Conservation (phyloP, 495 filamentous ascomycete genomes). For the Hyphodiscus hymeniophilus region DNA sequence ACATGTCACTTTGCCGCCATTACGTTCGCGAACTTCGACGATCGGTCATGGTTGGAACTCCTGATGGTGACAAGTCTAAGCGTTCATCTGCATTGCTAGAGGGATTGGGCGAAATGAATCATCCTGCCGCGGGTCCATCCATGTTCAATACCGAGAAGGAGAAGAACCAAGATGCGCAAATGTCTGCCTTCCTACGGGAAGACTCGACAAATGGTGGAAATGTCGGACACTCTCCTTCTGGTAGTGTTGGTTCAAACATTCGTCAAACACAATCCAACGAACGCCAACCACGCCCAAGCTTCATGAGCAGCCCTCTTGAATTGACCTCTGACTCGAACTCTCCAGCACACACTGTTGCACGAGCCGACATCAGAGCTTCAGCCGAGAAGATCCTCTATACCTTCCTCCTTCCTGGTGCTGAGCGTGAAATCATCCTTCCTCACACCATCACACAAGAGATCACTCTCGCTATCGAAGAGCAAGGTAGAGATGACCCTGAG, state of each 20-base stretch:
- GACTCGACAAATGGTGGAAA: constrained; percentile 41
- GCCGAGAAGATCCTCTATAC: constrained; percentile 98
- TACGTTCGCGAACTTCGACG: constrained; percentile 93
- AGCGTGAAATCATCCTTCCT: constrained; percentile 90
- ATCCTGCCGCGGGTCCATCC: constrained; percentile 48
- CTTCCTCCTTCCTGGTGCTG: constrained; percentile 82
- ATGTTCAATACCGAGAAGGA: constrained; percentile 40
- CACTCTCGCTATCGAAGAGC: constrained; percentile 75
- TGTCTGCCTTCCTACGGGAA: constrained; percentile 84
- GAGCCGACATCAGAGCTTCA: constrained; percentile 81
- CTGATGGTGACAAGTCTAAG: constrained; percentile 80
- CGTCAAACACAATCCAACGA: constrained; percentile 26
- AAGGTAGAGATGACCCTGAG: constrained; percentile 88
- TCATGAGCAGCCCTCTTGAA: constrained; percentile 49
- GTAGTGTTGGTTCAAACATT: constrained; percentile 42
- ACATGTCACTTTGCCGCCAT: constrained; percentile 95
- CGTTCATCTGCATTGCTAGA: constrained; percentile 76
- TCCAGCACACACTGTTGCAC: constrained; percentile 72
- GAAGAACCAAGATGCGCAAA: constrained; percentile 66
- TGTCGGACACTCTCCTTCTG: constrained; percentile 54
- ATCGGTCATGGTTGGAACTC: constrained; percentile 87
- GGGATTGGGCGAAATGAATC: constrained; percentile 55
- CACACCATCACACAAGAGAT: constrained; percentile 76
- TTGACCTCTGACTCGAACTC: constrained; percentile 61
- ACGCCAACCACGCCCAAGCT: constrained; percentile 53